These are phyloP conservation scores for Centrapalus pauciflorus DNA, from an alignment of 129 eudicot genomes.

Conservation along the genomic window DNA sequence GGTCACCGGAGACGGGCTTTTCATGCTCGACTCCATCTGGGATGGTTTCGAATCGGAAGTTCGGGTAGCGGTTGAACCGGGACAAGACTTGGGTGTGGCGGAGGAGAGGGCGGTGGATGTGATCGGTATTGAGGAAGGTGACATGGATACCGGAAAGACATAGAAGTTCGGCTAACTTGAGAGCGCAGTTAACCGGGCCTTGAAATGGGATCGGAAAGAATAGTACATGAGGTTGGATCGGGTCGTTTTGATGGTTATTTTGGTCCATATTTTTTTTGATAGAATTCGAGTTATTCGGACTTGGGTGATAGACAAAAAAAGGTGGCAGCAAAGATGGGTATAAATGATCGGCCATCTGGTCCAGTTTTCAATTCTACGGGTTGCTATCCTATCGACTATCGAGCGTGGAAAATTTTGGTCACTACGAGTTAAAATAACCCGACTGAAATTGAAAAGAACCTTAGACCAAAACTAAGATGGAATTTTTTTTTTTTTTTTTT, in stretches of 20 bases:
- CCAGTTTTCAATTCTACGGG: no score
- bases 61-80: slow-evolving; percentile 35
- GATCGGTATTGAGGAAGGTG: slow-evolving; percentile 54
- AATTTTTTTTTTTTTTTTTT: no score
- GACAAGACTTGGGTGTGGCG: slow-evolving; percentile 40
- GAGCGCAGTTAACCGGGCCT: slow-evolving; percentile 61
- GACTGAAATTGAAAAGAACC: no score
- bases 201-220: slow-evolving; percentile 64
- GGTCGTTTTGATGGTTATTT: slow-evolving; percentile 7
- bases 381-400: no score
- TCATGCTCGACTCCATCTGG: slow-evolving; percentile 38
- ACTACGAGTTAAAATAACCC: no score
- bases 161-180: slow-evolving; percentile 59
- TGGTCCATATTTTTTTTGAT: slow-evolving; percentile 25
- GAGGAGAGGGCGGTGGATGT: slow-evolving; percentile 50
- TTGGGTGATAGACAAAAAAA: not conserved
- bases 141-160: slow-evolving; percentile 42
- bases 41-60: slow-evolving; percentile 27
- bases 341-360: no score
- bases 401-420: no score
- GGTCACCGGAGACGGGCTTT: slow-evolving; percentile 19
- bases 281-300: not conserved
- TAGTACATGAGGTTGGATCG: slow-evolving; percentile 42
- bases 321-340: not conserved
- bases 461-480: no score